Conservation (phyloP, 345 rosid species). For the Brassica napus region DNA sequence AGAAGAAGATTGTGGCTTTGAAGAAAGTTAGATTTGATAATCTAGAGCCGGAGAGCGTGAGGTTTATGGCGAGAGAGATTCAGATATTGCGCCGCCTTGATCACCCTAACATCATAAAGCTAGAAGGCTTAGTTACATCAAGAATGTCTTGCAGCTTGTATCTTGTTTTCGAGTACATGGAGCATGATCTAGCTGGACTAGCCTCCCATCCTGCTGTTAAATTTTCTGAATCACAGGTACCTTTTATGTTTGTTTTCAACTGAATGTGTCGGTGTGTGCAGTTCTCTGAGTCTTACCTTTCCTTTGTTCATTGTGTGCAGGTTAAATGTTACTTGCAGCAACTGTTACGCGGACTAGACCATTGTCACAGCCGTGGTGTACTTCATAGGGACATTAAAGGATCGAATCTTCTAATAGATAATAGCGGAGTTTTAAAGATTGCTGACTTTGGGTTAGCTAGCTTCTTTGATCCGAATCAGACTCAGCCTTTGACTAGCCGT, state of each 20-base stretch:
- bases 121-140: constrained; percentile 97
- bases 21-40: constrained; percentile 98
- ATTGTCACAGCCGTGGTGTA: constrained; percentile 93
- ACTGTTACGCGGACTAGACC: constrained; percentile 82
- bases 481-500: constrained; percentile 86
- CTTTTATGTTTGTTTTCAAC: constrained; percentile 4
- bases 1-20: constrained; percentile 88
- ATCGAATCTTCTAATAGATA: constrained; percentile 90
- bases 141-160: constrained; percentile 99
- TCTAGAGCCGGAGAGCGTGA: constrained; percentile 92
- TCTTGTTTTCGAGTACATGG: constrained; percentile 99
- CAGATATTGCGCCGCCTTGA: constrained; percentile 91
- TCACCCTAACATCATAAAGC: constrained; percentile 90
- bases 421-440: constrained; percentile 84
- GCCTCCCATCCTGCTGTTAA: constrained; percentile 88
- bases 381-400: constrained; percentile 98
- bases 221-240: constrained; percentile 91
- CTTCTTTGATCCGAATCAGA: constrained; percentile 70
- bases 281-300: neutral
- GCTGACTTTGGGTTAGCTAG: constrained; percentile 99
- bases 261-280: neutral
- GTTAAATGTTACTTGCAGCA: constrained; percentile 96
- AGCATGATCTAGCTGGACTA: constrained; percentile 95
- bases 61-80: constrained; percentile 98
- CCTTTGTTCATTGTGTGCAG: constrained; percentile 44